These are phyloP conservation scores for Phytopythium vexans DNA, from an alignment of 352 stramenopile species.

Conservation along the genomic window DNA sequence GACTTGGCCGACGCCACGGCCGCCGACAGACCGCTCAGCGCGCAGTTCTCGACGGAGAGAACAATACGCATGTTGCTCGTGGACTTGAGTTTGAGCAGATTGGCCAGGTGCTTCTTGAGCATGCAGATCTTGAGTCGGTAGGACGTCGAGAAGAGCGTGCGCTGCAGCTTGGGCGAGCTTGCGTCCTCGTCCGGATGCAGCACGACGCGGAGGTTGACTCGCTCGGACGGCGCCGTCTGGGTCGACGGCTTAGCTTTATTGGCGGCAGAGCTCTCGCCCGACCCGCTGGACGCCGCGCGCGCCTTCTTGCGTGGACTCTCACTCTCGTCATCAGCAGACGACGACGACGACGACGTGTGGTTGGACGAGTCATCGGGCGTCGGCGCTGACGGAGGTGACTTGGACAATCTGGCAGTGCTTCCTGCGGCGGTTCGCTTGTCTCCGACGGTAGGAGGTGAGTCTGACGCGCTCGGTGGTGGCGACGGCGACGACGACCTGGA, in stretches of 20 bases:
- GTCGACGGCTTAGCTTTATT: neutral
- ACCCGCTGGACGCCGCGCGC: neutral
- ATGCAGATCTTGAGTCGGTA: conserved; percentile 67
- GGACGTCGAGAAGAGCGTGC: conserved; percentile 59
- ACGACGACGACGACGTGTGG: neutral
- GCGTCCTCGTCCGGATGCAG: conserved; percentile 50
- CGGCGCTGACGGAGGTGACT: conserved; percentile 3
- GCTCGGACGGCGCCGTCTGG: conserved; percentile 12
- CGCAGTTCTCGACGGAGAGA: conserved; percentile 47
- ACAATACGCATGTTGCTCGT: conserved; percentile 57
- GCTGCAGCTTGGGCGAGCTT: conserved; percentile 30
- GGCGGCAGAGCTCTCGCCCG: neutral
- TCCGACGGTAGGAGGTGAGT: conserved; percentile 10
- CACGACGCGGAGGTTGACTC: conserved; percentile 60
- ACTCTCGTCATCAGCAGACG: conserved; percentile 8
- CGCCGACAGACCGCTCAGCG: conserved; percentile 37
- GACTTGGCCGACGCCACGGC: conserved; percentile 12
- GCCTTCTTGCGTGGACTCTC: conserved; percentile 30
- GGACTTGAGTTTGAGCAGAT: conserved; percentile 42
- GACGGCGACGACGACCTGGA: conserved; percentile 28
- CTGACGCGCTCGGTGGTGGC: conserved; percentile 8
- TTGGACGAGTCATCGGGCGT: conserved; percentile 10
- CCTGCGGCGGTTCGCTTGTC: conserved; percentile 29
- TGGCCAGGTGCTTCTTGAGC: conserved; percentile 65
- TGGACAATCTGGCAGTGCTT: conserved; percentile 1